These are phyloP conservation scores for Dictyostelium brefeldianum DNA, from an alignment of 78 protist species.

Conservation along the genomic window DNA sequence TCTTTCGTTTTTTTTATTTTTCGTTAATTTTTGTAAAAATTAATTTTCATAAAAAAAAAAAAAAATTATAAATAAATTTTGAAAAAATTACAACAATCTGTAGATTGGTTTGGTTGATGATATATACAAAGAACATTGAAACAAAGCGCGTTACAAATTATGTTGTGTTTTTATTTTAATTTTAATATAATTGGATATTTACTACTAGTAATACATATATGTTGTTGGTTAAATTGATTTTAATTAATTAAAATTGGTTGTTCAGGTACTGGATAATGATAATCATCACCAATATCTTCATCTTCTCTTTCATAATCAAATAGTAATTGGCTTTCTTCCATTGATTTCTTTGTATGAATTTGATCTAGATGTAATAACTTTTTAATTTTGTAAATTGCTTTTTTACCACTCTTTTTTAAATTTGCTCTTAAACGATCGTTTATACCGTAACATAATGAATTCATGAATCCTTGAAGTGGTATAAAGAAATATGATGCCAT, in stretches of 20 bases:
- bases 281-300: not conserved
- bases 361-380: no score
- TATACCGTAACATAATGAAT: conserved; percentile 34
- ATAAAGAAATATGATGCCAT: conserved; percentile 4
- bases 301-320: not conserved
- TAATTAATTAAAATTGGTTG: no score
- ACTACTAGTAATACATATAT: no score
- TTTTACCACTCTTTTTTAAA: conserved; percentile 20
- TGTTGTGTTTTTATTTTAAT: no score
- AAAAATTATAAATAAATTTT: not conserved
- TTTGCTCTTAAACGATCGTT: conserved; percentile 37
- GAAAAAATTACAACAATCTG: not conserved
- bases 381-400: not conserved
- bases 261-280: not conserved
- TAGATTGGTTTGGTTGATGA: no score
- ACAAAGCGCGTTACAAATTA: no score
- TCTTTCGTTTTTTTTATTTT: not conserved
- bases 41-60: not conserved
- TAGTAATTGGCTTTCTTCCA: no score
- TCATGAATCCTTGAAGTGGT: conserved; percentile 53
- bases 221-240: no score
- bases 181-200: no score
- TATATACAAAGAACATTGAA: no score
- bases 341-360: no score
- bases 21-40: not conserved